phyloP scores from a whole-genome alignment of 192 early-diverging fungal species.

The Phycomyces nitens region DNA sequence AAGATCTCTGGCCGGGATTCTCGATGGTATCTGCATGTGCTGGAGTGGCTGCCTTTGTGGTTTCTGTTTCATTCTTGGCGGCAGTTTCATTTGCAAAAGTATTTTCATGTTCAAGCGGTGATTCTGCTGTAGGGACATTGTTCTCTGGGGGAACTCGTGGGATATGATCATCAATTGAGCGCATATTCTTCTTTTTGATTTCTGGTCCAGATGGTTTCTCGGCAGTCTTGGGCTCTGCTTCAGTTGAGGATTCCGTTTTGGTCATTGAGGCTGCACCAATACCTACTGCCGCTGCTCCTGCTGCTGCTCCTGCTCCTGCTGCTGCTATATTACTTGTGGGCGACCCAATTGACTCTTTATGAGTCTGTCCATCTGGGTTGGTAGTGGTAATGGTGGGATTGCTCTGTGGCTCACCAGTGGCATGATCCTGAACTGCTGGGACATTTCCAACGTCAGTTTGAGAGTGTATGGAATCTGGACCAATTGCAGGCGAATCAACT shows the following conservation, averaged over 20 bases:
- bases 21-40: background rate
- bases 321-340: background rate
- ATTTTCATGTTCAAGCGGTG: background rate
- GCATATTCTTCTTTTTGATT: background rate
- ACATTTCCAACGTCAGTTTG: background rate
- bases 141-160: background rate
- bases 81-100: background rate
- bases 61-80: background rate
- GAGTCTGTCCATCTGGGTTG: background rate
- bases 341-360: background rate
- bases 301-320: background rate
- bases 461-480: background rate
- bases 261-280: background rate
- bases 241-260: background rate
- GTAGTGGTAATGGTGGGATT: background rate
- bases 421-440: background rate
- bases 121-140: background rate
- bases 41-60: background rate
- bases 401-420: background rate
- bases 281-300: slow-evolving; percentile 2
- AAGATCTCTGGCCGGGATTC: background rate
- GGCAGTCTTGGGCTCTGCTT: background rate
- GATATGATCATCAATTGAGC: background rate
- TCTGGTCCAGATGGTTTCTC: background rate
- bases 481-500: background rate